Evolutionary conservation across 768 basidiomycete species (phyloP).

Genomic region (Suillus lakei): DNA sequence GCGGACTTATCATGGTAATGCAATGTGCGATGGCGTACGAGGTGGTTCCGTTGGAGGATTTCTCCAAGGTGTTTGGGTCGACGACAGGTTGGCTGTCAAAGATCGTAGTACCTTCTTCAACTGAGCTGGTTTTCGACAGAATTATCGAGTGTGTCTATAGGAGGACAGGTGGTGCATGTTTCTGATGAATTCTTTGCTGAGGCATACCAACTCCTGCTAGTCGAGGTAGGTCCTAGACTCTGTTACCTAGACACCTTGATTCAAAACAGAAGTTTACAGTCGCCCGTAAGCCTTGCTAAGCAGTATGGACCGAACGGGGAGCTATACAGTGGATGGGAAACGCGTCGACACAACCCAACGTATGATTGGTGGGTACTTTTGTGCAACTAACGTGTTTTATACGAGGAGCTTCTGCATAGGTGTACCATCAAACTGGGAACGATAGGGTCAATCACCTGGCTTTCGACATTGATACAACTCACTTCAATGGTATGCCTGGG

Average conservation of each 20-base stretch:
- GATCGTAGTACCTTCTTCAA: background rate
- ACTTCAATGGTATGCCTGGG: constrained; percentile 76
- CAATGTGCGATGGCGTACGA: constrained; percentile 45
- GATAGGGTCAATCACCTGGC: constrained; percentile 68
- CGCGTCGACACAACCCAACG: constrained; percentile 82
- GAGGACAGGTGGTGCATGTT: constrained; percentile 71
- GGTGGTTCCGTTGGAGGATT: constrained; percentile 51
- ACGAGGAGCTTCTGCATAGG: constrained; percentile 47
- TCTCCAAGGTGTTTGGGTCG: constrained; percentile 50
- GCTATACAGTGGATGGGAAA: constrained; percentile 94
- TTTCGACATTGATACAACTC: constrained; percentile 94
- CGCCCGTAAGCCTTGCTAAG: constrained; percentile 88
- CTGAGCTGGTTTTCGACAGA: constrained; percentile 52
- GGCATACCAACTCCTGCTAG: constrained; percentile 80
- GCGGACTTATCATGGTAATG: constrained; percentile 6
- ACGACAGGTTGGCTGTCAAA: constrained; percentile 50
- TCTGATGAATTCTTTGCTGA: constrained; percentile 98
- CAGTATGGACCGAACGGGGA: constrained; percentile 97
- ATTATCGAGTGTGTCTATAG: constrained; percentile 85
- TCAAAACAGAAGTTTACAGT: constrained; percentile 47
- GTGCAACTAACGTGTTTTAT: background rate
- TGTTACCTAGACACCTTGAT: constrained; percentile 3
- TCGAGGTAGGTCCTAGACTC: constrained; percentile 57
- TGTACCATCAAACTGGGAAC: constrained; percentile 90
- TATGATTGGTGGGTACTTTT: constrained; percentile 76